Evolutionary conservation across 768 basidiomycete species (phyloP).

Genomic region (Lactifluus volemus): DNA sequence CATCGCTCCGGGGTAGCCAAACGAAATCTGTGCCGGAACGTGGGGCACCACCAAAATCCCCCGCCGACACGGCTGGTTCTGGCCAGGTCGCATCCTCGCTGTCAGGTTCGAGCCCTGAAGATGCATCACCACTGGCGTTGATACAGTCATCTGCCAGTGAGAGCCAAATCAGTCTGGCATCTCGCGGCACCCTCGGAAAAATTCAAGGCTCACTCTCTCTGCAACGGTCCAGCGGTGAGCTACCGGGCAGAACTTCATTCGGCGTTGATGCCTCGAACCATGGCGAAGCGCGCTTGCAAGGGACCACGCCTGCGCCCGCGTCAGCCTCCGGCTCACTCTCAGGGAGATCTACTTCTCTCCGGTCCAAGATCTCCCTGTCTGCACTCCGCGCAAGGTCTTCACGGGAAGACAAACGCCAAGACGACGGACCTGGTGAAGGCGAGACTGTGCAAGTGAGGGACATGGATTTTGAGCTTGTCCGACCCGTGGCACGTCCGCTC

Average conservation of each 20-base stretch:
- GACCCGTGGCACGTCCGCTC: constrained; percentile 43
- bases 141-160: constrained; percentile 6
- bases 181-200: not conserved
- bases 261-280: constrained; percentile 27
- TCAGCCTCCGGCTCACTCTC: constrained; percentile 27
- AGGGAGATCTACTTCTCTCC: constrained; percentile 31
- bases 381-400: constrained; percentile 42
- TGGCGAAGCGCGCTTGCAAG: constrained; percentile 30
- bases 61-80: not conserved
- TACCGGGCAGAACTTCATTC: constrained; percentile 15
- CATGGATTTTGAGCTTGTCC: constrained; percentile 73
- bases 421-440: constrained; percentile 23
- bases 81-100: not conserved
- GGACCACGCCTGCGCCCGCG: constrained; percentile 34
- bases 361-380: constrained; percentile 60
- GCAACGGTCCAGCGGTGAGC: constrained; percentile 13
- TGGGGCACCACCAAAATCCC: not conserved
- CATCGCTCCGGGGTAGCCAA: not conserved
- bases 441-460: constrained; percentile 68
- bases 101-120: not conserved
- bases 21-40: not conserved
- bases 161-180: not conserved
- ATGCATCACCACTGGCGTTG: not conserved
- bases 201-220: not conserved
- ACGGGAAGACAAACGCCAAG: constrained; percentile 29